These are phyloP conservation scores for Nannochloropsis oceanica DNA, from an alignment of 108 stramenopile genomes.

Conservation along the genomic window DNA sequence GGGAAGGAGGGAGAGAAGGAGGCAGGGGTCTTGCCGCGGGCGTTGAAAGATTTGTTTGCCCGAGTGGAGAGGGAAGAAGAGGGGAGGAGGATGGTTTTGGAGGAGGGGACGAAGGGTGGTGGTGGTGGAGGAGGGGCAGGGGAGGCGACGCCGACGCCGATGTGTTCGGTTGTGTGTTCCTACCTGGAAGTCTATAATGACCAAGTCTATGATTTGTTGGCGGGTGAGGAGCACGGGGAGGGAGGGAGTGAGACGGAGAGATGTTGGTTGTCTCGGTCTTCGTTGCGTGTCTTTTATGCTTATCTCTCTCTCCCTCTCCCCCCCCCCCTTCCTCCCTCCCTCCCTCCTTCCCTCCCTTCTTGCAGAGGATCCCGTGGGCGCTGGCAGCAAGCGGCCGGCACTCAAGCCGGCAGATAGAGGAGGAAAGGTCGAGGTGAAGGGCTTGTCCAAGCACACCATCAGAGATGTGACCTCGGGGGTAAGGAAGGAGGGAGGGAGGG, in stretches of 20 bases:
- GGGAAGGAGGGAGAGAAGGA: constrained; percentile 44
- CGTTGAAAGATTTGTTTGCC: constrained; percentile 49
- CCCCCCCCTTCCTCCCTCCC: not conserved
- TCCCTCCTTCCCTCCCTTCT: not conserved
- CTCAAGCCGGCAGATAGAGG: constrained; percentile 70
- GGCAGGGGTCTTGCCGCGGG: constrained; percentile 34
- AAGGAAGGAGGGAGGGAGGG: not conserved
- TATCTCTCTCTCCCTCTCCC: not conserved
- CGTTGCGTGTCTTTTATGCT: not conserved
- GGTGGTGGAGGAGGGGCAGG: not conserved
- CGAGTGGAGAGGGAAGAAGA: not conserved
- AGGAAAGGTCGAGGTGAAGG: constrained; percentile 64
- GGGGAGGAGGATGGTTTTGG: not conserved
- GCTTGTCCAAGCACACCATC: constrained; percentile 58
- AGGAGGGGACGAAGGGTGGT: not conserved
- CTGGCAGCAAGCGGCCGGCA: constrained; percentile 4
- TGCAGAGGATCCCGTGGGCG: not conserved
- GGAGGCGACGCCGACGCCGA: not conserved
- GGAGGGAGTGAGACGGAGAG: not conserved
- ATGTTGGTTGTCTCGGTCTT: too few relatives aligned
- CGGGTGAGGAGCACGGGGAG: constrained; percentile 16
- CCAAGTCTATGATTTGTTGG: constrained; percentile 74
- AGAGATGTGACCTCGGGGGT: not conserved
- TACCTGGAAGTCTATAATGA: constrained; percentile 98
- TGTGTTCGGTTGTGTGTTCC: constrained; percentile 42